phyloP scores from a whole-genome alignment of 768 basidiomycete genomes.

The Tricholoma saponaceum region DNA sequence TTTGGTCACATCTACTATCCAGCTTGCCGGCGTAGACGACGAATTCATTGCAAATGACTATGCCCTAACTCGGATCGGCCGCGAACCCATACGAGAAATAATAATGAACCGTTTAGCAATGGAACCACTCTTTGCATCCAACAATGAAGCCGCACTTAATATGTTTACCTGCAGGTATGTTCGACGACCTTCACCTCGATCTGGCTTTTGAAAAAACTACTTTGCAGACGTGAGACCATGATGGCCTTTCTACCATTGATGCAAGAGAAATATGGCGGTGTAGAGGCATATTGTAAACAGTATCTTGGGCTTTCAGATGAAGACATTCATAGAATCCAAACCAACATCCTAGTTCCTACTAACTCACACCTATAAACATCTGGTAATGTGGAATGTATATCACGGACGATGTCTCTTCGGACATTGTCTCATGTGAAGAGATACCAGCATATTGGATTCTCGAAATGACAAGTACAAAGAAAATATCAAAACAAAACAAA shows the following conservation, averaged over 20 bases:
- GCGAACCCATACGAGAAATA: slow-evolving; percentile 71
- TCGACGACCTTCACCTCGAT: not conserved
- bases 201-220: slow-evolving; percentile 2
- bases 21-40: slow-evolving; percentile 74
- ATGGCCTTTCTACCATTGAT: slow-evolving; percentile 60
- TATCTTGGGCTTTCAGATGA: slow-evolving; percentile 57
- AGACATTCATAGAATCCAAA: slow-evolving; percentile 57
- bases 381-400: not conserved
- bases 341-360: slow-evolving; percentile 45
- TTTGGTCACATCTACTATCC: not conserved
- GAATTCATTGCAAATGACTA: slow-evolving; percentile 69
- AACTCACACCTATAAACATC: slow-evolving; percentile 11
- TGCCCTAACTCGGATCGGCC: slow-evolving; percentile 71
- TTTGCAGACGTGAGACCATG: slow-evolving; percentile 68
- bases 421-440: slow-evolving; percentile 3
- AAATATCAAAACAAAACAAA: not conserved
- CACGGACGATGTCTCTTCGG: not conserved
- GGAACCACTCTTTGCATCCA: slow-evolving; percentile 70
- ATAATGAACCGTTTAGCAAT: slow-evolving; percentile 65
- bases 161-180: slow-evolving; percentile 77
- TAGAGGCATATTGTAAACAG: slow-evolving; percentile 54
- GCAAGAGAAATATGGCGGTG: slow-evolving; percentile 63
- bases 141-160: slow-evolving; percentile 73
- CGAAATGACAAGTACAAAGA: not conserved
- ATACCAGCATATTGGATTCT: slow-evolving; percentile 9